Evolutionary conservation across 345 rosid species (phyloP).

Genomic region (Excoecaria agallocha): DNA sequence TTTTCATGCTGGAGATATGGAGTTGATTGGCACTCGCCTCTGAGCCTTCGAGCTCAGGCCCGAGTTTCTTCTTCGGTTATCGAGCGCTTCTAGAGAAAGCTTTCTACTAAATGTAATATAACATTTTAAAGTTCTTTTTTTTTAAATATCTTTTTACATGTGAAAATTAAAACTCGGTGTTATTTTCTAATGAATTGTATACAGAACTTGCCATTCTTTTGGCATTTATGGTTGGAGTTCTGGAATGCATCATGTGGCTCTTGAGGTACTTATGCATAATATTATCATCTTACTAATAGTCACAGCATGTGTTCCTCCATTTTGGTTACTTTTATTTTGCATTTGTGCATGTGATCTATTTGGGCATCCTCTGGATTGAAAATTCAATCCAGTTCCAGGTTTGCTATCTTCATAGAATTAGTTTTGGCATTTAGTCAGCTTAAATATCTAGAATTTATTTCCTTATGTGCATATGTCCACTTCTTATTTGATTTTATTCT

Average conservation of each 20-base stretch:
- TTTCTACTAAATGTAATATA: conserved; percentile 75
- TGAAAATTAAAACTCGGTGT: no score
- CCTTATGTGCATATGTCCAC: background rate
- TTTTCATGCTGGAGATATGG: conserved; percentile 76
- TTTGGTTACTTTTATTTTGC: background rate
- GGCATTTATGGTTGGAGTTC: conserved; percentile 88
- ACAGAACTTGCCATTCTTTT: conserved; percentile 88
- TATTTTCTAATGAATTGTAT: conserved; percentile 45
- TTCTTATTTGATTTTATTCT: conserved; percentile 3
- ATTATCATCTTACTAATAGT: conserved; percentile 8
- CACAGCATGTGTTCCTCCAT: background rate
- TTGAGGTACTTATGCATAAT: conserved; percentile 54
- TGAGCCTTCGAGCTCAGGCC: conserved; percentile 63
- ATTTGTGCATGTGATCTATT: background rate
- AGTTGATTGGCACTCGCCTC: conserved; percentile 56
- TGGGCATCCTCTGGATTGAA: background rate
- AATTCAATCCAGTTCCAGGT: background rate
- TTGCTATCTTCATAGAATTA: background rate
- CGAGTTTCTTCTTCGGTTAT: conserved; percentile 56
- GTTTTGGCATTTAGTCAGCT: conserved; percentile 3
- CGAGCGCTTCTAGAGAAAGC: conserved; percentile 59
- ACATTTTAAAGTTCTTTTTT: conserved; percentile 22
- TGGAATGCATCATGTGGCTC: conserved; percentile 92
- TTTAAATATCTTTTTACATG: background rate
- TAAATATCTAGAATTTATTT: conserved; percentile 7